Evolutionary conservation across 805 yeast species (phyloP), one percentile per base, ranked within the genome.

Genomic region (Kazachstania africana): DNA sequence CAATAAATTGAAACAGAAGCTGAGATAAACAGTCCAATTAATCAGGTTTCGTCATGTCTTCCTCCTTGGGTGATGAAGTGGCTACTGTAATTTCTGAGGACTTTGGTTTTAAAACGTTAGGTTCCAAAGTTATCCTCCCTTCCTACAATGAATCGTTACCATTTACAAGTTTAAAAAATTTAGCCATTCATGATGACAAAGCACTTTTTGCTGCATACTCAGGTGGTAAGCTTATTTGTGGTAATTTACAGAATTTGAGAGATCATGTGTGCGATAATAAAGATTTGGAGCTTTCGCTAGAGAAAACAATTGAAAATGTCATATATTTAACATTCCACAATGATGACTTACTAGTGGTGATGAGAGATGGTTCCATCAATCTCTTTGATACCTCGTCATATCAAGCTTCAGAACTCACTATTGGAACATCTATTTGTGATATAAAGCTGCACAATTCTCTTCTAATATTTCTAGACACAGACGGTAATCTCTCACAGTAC

Each of bases 61-160:
- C 22, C 22, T 8, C 22, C 10, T 13, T 45, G 13, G 44, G 38
- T 5, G 44, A 40, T 18, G 55, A 50, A 29, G 31, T 50, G 23
- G 38, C 36, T 6, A 48, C 55, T 2, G 26, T 32, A 18, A 50
- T 41, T 5, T 49, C 66, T 4, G 66, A 63, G 36, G 66, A 63
- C 39, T 55, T 63, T 36, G 72, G 72, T 5, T 68, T 66, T 52
- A 64, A 57, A 37, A 43, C 54, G 21, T 25, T 62, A 8, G 65
- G 62, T 12, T 36, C 43, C 9, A 40, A 50, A 13, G 42, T 40
- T 9, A 47, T 60, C 21, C 42, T 66, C 13, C 63, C 61, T n/a
- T 36, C 55, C 9, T 59, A 48, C 31, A 25, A 23, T 12, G 70
- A 66, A 39, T 39, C 35, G 13, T 34, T 49, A 31, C 66, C 59